These are phyloP conservation scores for Tetrahymena malaccensis DNA, from an alignment of 73 alveolate species.

Conservation along the genomic window DNA sequence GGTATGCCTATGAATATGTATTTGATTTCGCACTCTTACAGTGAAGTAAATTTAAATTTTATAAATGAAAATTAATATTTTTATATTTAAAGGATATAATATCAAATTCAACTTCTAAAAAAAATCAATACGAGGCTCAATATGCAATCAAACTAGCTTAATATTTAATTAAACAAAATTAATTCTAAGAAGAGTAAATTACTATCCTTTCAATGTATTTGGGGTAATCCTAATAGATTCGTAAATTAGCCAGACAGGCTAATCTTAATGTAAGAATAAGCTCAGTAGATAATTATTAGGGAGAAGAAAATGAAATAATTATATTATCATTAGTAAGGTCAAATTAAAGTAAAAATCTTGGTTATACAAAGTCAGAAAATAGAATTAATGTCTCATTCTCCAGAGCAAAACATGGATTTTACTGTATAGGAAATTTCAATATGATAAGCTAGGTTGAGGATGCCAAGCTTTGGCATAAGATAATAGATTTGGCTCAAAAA, in stretches of 20 bases:
- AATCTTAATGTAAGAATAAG: constrained; percentile 42
- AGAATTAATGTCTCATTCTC: constrained; percentile 87
- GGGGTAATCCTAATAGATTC: constrained; percentile 51
- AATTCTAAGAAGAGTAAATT: constrained; percentile 41
- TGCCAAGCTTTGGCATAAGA: constrained; percentile 41
- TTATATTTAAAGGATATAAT: background rate
- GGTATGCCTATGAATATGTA: constrained; percentile 56
- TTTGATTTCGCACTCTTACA: constrained; percentile 54
- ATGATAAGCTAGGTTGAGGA: constrained; percentile 25
- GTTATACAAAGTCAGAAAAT: constrained; percentile 64
- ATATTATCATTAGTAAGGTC: constrained; percentile 73
- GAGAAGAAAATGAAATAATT: constrained; percentile 88
- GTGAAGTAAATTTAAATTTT: constrained; percentile 46
- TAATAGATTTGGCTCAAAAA: constrained; percentile 33
- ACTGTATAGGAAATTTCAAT: constrained; percentile 75
- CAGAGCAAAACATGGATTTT: constrained; percentile 83
- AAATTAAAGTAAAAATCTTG: constrained; percentile 48
- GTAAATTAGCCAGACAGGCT: constrained; percentile 2
- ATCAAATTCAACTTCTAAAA: constrained; percentile 45
- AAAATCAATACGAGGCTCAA: constrained; percentile 62
- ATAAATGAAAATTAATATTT: background rate
- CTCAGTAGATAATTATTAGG: constrained; percentile 84
- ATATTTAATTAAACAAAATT: constrained; percentile 50
- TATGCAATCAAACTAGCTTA: constrained; percentile 51
- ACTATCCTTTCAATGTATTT: constrained; percentile 72